These are phyloP conservation scores for Xylariaceae sp. DNA, from an alignment of 2,329 filamentous ascomycete genomes.

Conservation along the genomic window DNA sequence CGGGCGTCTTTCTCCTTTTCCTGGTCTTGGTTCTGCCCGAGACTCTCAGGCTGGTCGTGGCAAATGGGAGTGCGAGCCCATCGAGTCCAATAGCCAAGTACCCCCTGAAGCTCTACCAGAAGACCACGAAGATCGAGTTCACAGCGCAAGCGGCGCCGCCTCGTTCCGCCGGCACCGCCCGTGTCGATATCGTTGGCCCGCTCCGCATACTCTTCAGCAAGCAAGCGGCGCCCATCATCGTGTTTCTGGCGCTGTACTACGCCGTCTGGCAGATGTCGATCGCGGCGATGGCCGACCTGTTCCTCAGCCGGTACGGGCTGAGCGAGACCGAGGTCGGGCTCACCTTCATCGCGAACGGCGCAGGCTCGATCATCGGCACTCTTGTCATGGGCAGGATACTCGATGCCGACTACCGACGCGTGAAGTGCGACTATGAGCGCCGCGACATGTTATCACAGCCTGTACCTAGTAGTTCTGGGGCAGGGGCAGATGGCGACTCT, in stretches of 20 bases:
- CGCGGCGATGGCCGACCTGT: slow-evolving; percentile 46
- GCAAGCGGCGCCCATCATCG: slow-evolving; percentile 38
- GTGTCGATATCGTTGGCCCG: slow-evolving; percentile 40
- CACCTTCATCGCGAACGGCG: slow-evolving; percentile 50
- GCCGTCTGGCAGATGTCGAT: slow-evolving; percentile 52
- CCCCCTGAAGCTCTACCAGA: slow-evolving; percentile 33
- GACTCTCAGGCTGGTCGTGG: slow-evolving; percentile 39
- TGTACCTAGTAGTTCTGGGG: too few species aligned
- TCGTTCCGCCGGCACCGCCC: slow-evolving; percentile 26
- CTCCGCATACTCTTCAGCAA: slow-evolving; percentile 43
- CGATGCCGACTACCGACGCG: slow-evolving; percentile 44
- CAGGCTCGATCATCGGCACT: slow-evolving; percentile 49
- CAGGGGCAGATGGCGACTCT: too few species aligned
- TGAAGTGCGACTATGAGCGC: slow-evolving; percentile 30
- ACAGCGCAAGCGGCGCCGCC: slow-evolving; percentile 9
- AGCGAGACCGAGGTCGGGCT: slow-evolving; percentile 42
- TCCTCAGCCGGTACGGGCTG: slow-evolving; percentile 38
- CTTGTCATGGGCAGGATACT: slow-evolving; percentile 47
- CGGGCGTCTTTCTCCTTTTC: slow-evolving; percentile 33
- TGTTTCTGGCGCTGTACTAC: slow-evolving; percentile 46
- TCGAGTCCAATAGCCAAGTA: slow-evolving; percentile 21
- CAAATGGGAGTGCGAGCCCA: slow-evolving; percentile 32
- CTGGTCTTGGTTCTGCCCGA: slow-evolving; percentile 42
- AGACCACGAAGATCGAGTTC: slow-evolving; percentile 24
- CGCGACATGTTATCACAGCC: too few species aligned